phyloP scores from a whole-genome alignment of 257 asterid genomes.

The Solanum corneliomulleri region DNA sequence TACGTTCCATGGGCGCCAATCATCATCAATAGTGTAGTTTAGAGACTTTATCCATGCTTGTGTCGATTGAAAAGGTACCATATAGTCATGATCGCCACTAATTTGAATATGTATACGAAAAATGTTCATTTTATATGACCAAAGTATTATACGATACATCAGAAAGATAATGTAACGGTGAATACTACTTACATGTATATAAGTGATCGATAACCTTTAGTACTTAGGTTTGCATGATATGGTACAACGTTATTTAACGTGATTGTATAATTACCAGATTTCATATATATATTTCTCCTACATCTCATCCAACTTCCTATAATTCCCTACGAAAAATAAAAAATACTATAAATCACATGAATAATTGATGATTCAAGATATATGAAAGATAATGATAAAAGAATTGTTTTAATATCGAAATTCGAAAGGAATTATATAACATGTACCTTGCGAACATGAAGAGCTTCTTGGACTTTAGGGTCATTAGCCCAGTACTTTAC shows the following conservation, averaged over 20 bases:
- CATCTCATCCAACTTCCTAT: not conserved
- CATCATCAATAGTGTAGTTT: constrained; percentile 19
- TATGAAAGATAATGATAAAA: too few relatives aligned
- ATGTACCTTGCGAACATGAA: not conserved
- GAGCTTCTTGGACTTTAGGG: not conserved
- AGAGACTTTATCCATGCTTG: constrained; percentile 33
- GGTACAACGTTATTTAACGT: not conserved
- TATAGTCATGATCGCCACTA: constrained; percentile 6
- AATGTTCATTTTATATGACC: not conserved
- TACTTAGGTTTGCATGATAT: not conserved
- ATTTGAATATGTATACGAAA: not conserved
- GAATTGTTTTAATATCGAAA: too few relatives aligned
- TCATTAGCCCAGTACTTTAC: not conserved
- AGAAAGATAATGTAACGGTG: not conserved
- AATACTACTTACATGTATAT: not conserved
- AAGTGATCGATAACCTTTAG: not conserved
- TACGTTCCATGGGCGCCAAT: constrained; percentile 14
- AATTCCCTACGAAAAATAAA: too few relatives aligned
- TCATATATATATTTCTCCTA: not conserved
- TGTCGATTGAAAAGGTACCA: constrained; percentile 18
- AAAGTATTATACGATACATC: not conserved
- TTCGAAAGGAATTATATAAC: too few relatives aligned
- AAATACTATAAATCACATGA: too few relatives aligned
- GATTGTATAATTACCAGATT: not conserved
- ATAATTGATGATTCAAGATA: too few relatives aligned